phyloP scores from a whole-genome alignment of 176 grass and related monocot genomes.

The Oryza punctata region DNA sequence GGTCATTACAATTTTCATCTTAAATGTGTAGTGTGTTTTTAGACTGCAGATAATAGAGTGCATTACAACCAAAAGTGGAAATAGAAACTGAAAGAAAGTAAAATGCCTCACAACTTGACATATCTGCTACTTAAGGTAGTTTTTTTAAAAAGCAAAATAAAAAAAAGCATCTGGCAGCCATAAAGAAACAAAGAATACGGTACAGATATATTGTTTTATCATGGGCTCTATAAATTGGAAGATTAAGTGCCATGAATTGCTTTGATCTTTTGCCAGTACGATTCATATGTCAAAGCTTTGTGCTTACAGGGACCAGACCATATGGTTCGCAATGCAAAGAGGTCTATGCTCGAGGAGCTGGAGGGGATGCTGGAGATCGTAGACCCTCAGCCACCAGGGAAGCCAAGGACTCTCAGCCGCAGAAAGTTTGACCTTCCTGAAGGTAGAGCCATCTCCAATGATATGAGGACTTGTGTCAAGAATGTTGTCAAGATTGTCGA shows the following conservation, averaged over 20 bases:
- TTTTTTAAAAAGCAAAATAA: too few relatives aligned
- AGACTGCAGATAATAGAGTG: too few relatives aligned
- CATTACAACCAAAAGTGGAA: too few relatives aligned
- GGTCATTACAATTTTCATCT: too few relatives aligned
- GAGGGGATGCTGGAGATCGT: conserved; percentile 73
- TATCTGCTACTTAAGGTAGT: too few relatives aligned
- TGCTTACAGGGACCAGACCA: conserved; percentile 59
- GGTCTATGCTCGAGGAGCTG: conserved; percentile 77
- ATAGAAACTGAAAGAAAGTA: too few relatives aligned
- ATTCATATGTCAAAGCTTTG: neutral
- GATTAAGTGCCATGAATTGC: neutral
- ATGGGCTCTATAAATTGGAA: too few relatives aligned
- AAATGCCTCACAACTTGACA: too few relatives aligned
- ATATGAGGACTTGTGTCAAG: conserved; percentile 46
- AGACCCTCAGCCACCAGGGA: conserved; percentile 56
- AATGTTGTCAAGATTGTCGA: conserved; percentile 47
- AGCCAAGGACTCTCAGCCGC: conserved; percentile 33
- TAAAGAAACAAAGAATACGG: neutral
- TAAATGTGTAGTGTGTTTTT: too few relatives aligned
- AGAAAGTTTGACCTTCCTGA: conserved; percentile 75
- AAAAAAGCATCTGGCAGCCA: neutral
- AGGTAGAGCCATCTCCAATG: conserved; percentile 38
- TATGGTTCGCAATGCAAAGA: conserved; percentile 73
- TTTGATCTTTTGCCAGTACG: neutral
- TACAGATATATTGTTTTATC: too few relatives aligned